Evolutionary conservation across 2,329 filamentous ascomycete genomes (phyloP).

Genomic region (Emericellopsis atlantica): DNA sequence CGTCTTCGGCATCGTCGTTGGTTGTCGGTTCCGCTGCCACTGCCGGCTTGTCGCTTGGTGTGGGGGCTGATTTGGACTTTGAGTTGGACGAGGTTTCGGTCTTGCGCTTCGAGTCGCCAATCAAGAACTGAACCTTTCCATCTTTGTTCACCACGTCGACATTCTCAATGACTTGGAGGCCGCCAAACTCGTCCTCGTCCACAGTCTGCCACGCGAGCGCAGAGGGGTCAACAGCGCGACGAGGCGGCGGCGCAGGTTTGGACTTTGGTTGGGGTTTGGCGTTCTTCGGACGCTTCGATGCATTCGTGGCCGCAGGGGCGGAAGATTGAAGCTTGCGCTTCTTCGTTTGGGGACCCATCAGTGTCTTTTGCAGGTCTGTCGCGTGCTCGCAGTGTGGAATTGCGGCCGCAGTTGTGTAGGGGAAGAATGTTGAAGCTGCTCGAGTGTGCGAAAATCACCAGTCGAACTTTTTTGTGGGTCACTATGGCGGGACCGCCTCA

Average conservation of each 20-base stretch:
- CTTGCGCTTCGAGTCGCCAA: conserved; percentile 9
- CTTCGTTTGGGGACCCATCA: conserved; percentile 19
- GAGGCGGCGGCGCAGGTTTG: conserved; percentile 1
- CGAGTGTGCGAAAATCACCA: no score
- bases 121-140: conserved; percentile 43
- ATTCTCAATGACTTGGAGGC: conserved; percentile 81
- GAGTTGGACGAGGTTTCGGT: no score
- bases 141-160: conserved; percentile 70
- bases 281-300: conserved; percentile 15
- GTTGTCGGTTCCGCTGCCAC: conserved; percentile 7
- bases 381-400: no score
- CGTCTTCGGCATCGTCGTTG: conserved; percentile 22
- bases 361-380: neutral
- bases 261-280: conserved; percentile 8
- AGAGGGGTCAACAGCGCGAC: conserved; percentile 26
- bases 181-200: conserved; percentile 77
- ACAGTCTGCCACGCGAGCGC: conserved; percentile 56
- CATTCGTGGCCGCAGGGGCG: conserved; percentile 10
- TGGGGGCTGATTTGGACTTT: conserved; percentile 3
- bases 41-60: conserved; percentile 2
- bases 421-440: no score
- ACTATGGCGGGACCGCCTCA: no score
- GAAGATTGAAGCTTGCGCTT: conserved; percentile 25
- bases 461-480: no score
- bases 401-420: no score